Percentiles rank a stretch among this genome's conserved stretches.
Conservation (phyloP, 2,329 filamentous ascomycete species). For the Pseudogymnoascus sp. region DNA sequence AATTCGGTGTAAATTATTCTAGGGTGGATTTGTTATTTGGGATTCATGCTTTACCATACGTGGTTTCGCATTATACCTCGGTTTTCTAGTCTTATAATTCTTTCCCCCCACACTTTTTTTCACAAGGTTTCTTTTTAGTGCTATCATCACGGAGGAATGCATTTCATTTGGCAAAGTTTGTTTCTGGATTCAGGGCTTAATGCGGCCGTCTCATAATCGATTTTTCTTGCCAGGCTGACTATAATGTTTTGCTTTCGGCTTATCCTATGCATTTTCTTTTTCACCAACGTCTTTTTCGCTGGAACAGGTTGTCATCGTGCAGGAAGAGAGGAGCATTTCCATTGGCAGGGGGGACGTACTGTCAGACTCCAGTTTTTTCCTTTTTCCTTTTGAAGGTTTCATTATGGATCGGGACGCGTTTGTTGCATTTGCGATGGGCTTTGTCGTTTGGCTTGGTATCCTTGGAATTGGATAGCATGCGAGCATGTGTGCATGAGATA, state of each 20-base stretch:
- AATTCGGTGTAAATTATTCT: conserved; percentile 11
- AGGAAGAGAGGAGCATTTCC: not conserved
- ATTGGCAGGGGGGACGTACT: not conserved
- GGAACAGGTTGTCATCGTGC: not conserved
- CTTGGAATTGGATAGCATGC: conserved; percentile 9
- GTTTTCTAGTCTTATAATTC: conserved; percentile 5
- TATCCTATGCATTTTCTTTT: not conserved
- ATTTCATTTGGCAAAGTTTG: conserved; percentile 1
- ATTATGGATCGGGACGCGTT: conserved; percentile 1
- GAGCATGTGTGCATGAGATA: conserved; percentile 8
- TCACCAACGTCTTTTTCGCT: not conserved
- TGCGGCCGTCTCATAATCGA: not conserved
- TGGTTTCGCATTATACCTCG: conserved; percentile 9
- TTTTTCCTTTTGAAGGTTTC: not conserved
- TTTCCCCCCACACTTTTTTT: not conserved
- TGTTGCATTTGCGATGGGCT: conserved; percentile 8
- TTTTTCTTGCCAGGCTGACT: not conserved
- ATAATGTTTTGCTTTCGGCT: not conserved
- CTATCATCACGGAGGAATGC: conserved; percentile 1
- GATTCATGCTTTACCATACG: not conserved
- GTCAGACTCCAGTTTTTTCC: not conserved
- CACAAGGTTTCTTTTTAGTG: not conserved
- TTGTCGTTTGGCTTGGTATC: conserved; percentile 7
- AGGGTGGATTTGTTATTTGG: conserved; percentile 6
- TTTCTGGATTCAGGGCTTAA: not conserved